Evolutionary conservation across 129 eudicot species (phyloP).

Genomic region (Apium graveolens): DNA sequence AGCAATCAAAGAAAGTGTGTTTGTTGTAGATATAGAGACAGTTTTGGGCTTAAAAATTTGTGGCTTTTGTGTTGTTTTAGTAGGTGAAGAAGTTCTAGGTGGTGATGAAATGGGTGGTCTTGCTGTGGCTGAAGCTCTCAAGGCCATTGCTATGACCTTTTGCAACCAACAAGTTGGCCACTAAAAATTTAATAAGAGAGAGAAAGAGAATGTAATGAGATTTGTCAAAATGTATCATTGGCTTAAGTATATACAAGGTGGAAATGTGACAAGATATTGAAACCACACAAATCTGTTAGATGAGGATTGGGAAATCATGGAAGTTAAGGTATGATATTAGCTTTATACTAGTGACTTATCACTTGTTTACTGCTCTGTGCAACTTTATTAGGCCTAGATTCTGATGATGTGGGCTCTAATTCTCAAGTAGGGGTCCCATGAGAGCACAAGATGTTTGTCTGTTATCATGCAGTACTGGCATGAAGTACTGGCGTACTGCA

Average conservation of each 20-base stretch:
- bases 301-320: background rate
- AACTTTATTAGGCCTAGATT: background rate
- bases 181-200: background rate
- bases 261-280: slow-evolving; percentile 9
- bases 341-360: background rate
- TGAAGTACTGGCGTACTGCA: too few relatives aligned
- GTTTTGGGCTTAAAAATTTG: slow-evolving; percentile 27
- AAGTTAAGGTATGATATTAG: background rate
- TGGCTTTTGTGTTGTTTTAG: slow-evolving; percentile 40
- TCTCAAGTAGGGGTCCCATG: background rate
- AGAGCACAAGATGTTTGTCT: background rate
- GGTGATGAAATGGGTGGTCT: slow-evolving; percentile 37
- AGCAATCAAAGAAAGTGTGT: slow-evolving; percentile 51
- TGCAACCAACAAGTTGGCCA: slow-evolving; percentile 24
- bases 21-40: slow-evolving; percentile 39
- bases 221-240: background rate
- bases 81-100: slow-evolving; percentile 24
- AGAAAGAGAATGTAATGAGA: slow-evolving; percentile 5
- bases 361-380: too few relatives aligned
- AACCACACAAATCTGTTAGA: slow-evolving; percentile 5
- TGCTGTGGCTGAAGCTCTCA: slow-evolving; percentile 76
- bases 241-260: background rate
- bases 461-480: too few relatives aligned
- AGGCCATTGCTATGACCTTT: slow-evolving; percentile 47
- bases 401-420: background rate